These are phyloP conservation scores for Calycina herbarum DNA, from an alignment of 2,329 filamentous ascomycete species.

Conservation along the genomic window DNA sequence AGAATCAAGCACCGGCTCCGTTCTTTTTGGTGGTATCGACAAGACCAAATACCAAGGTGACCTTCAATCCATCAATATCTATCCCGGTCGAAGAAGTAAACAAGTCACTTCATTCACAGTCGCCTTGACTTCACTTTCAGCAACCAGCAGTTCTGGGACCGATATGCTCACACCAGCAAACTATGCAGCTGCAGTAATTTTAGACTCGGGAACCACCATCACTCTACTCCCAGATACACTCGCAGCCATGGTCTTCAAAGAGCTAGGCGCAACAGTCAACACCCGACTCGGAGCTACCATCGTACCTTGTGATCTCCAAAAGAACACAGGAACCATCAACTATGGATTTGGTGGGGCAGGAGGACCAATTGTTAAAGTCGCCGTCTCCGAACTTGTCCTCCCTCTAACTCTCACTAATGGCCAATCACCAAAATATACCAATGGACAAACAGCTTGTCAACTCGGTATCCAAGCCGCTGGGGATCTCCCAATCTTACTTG, in stretches of 20 bases:
- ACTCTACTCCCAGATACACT: conserved; percentile 63
- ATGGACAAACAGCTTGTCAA: conserved; percentile 46
- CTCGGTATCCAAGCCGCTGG: conserved; percentile 51
- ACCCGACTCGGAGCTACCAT: conserved; percentile 46
- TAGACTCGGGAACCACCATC: conserved; percentile 68
- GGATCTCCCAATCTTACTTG: conserved; percentile 40
- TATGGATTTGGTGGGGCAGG: conserved; percentile 50
- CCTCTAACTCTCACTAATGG: conserved; percentile 36
- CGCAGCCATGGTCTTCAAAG: conserved; percentile 46
- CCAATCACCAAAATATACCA: conserved; percentile 32
- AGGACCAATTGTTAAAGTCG: conserved; percentile 46
- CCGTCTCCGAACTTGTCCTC: conserved; percentile 48
- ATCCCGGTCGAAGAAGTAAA: conserved; percentile 21
- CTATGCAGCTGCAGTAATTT: conserved; percentile 50
- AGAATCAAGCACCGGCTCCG: conserved; percentile 38
- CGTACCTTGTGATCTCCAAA: conserved; percentile 47
- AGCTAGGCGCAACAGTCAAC: conserved; percentile 49
- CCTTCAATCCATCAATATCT: conserved; percentile 37
- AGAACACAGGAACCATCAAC: conserved; percentile 45
- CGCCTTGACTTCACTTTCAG: conserved; percentile 37
- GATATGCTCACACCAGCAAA: conserved; percentile 33
- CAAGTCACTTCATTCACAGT: conserved; percentile 36
- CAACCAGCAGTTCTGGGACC: conserved; percentile 41
- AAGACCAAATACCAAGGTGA: conserved; percentile 46
- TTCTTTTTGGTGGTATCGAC: conserved; percentile 49